A percentile compares a stretch with the other conserved stretches of the same genome.
Evolutionary conservation across 2,329 filamentous ascomycete genomes (phyloP).

Genomic region (Talaromyces rugulosus): DNA sequence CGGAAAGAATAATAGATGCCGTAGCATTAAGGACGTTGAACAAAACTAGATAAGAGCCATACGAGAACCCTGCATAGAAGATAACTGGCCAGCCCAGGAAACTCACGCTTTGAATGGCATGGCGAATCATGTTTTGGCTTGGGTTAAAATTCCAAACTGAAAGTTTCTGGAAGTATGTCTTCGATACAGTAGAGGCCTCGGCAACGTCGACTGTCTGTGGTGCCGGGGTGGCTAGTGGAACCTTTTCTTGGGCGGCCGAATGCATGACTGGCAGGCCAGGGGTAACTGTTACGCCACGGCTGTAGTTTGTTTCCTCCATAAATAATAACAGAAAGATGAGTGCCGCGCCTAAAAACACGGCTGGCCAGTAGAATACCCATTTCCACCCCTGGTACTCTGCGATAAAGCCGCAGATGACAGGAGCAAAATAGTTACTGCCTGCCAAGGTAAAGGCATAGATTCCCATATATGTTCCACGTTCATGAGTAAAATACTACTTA

Average conservation of each 20-base stretch:
- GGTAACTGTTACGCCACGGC: constrained; percentile 17
- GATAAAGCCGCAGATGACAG: constrained; percentile 47
- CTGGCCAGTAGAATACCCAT: constrained; percentile 50
- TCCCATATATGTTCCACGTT: constrained; percentile 39
- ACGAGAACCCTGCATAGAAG: constrained; percentile 37
- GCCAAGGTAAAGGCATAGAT: constrained; percentile 38
- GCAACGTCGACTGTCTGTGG: neutral
- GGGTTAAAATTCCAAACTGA: constrained; percentile 25
- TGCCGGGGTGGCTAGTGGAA: neutral
- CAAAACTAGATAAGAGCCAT: constrained; percentile 36
- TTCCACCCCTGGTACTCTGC: constrained; percentile 43
- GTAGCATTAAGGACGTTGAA: constrained; percentile 41
- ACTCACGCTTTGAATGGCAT: constrained; percentile 29
- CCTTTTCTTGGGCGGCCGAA: neutral
- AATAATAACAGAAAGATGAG: constrained; percentile 51
- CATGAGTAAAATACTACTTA: constrained; percentile 38
- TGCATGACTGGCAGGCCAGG: neutral
- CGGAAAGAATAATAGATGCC: constrained; percentile 32
- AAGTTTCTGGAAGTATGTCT: constrained; percentile 30
- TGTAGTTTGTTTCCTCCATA: constrained; percentile 55
- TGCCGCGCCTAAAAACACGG: constrained; percentile 45
- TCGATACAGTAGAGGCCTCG: constrained; percentile 22
- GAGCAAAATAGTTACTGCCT: constrained; percentile 41
- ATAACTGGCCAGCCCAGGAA: constrained; percentile 36
- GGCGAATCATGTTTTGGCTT: constrained; percentile 30